phyloP scores from a whole-genome alignment of 1,139 yeast species.

The Pneumocystis jirovecii region DNA sequence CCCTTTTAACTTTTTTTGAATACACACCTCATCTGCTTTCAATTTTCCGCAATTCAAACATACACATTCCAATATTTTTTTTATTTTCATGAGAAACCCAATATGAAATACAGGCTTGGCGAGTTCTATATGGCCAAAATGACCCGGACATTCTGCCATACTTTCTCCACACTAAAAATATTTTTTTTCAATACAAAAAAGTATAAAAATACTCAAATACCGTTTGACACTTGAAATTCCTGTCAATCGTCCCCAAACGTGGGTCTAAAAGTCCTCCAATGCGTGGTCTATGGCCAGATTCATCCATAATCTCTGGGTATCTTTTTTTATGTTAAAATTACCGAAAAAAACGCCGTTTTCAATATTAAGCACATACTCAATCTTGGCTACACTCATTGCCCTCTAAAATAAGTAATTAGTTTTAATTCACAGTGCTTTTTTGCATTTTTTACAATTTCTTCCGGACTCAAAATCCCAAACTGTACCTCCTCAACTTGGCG shows the following conservation, averaged over 20 bases:
- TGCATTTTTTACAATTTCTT: constrained; percentile 45
- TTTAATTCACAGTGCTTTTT: constrained; percentile 13
- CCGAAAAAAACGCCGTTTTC: constrained; percentile 39
- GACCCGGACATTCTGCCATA: constrained; percentile 99
- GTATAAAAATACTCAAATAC: constrained; percentile 17
- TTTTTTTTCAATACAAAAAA: background rate
- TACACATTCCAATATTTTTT: constrained; percentile 88
- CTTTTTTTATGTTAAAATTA: constrained; percentile 84
- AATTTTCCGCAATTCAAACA: constrained; percentile 98
- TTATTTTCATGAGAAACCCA: constrained; percentile 52
- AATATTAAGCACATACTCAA: constrained; percentile 3
- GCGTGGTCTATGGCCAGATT: constrained; percentile 83
- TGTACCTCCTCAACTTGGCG: constrained; percentile 40
- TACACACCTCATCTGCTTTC: constrained; percentile 56
- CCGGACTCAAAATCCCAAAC: constrained; percentile 95
- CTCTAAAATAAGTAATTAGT: constrained; percentile 17
- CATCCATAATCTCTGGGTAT: constrained; percentile 99
- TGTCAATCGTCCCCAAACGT: constrained; percentile 88
- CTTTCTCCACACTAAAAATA: constrained; percentile 68
- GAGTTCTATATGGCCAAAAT: constrained; percentile 94
- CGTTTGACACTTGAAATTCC: constrained; percentile 94
- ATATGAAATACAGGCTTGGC: constrained; percentile 98
- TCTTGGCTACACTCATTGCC: constrained; percentile 9
- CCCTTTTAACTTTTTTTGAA: background rate
- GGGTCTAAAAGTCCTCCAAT: constrained; percentile 97